Base-by-base conservation (phyloP, 2,329 filamentous ascomycete species). In the Dendryphion nanum region DNA sequence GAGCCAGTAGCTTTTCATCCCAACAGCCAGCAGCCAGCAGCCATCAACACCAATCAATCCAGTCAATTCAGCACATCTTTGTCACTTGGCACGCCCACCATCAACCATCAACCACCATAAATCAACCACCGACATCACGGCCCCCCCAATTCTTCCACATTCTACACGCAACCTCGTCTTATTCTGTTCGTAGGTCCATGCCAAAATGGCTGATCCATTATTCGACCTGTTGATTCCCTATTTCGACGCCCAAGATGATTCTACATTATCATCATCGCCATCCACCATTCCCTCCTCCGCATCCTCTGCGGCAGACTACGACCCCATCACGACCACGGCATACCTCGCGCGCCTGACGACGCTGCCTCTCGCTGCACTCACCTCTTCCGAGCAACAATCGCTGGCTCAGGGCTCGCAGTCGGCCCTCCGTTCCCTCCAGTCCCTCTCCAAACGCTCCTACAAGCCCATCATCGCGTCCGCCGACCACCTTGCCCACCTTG, bases 371-470 rank as follows among this genome's bases (percentile, higher is more conserved):
- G 75, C 82, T 17, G 79, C 85, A 23, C 76, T 97, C 37, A 79
- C 80, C 35, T 79, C 80, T 17, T 82, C 78, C 5, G 93, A 98
- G 65, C 83, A 85, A 1, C 82, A 89, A 44, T 82, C 81, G 1
- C 78, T 97, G n/a, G 74, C 85, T 1, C 88, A 96, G 55, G 77
- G 82, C 38, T 84, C 86, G 3, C 89, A 96, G 45, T 86, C 87
- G 0, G 78, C 86, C 28, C 77, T 91, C 12, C 79, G 95, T 28
- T 87, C 89, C 1, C 77, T 97, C 1, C 93, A 98, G 63, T 79
- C 82, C 0, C 80, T 97, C 34, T 91, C 90, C 6, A 95, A 95
- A 54, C 86, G 87, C 51, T 95, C 90, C 1, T 85, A 96, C 66
- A 87, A 85, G 59, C 77, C 83, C 14, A 83, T 97, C 48, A 89